Conservation (phyloP, 805 yeast genomes). For the Barnettozyma salicaria region DNA sequence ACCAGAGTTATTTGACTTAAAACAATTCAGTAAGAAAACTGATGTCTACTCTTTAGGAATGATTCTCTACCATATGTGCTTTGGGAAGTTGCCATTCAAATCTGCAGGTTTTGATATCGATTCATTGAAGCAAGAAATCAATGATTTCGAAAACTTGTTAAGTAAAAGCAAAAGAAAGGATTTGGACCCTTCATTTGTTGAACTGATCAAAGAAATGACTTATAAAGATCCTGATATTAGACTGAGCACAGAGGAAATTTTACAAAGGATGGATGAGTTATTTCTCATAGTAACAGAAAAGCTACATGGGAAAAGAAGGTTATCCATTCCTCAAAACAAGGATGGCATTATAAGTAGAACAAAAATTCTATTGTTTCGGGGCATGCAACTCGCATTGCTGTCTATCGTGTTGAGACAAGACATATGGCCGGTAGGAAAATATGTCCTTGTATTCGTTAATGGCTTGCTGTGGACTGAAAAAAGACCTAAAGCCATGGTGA, state of each 20-base stretch:
- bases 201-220: slow-evolving; percentile 36
- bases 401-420: no score
- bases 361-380: no score
- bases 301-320: not conserved
- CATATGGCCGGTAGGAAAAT: no score
- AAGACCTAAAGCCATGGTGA: not conserved
- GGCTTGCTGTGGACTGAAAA: no score
- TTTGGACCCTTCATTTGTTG: slow-evolving; percentile 28
- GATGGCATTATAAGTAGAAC: not conserved
- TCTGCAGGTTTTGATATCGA: slow-evolving; percentile 21
- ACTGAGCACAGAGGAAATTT: slow-evolving; percentile 38
- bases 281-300: not conserved
- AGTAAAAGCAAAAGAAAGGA: slow-evolving; percentile 1
- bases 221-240: slow-evolving; percentile 33
- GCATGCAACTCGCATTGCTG: not conserved
- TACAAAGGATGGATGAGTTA: slow-evolving; percentile 26
- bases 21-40: slow-evolving; percentile 60
- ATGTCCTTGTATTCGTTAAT: no score
- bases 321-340: not conserved
- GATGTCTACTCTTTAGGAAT: slow-evolving; percentile 82
- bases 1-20: slow-evolving; percentile 46
- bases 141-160: slow-evolving; percentile 3
- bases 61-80: slow-evolving; percentile 71
- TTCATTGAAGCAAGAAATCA: slow-evolving; percentile 15
- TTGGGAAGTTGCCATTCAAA: slow-evolving; percentile 60